A percentile compares a stretch with the other conserved stretches of the same genome.
phyloP scores from a whole-genome alignment of 2,329 filamentous ascomycete genomes.

The Simplicillium aogashimaense region DNA sequence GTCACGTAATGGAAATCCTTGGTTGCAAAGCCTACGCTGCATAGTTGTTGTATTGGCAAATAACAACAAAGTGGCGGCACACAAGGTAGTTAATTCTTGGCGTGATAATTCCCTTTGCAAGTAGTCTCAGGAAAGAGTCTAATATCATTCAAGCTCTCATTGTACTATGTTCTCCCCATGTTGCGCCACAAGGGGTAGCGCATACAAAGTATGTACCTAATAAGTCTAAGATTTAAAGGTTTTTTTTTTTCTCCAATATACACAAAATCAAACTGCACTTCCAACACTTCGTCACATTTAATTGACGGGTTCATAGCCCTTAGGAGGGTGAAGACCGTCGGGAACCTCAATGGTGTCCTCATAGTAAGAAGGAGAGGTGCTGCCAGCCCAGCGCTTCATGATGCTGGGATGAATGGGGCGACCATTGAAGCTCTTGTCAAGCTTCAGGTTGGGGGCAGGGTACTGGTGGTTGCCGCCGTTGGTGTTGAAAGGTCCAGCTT shows the following conservation, averaged over 20 bases:
- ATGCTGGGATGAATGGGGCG: constrained; percentile 27
- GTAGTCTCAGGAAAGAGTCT: too few species aligned
- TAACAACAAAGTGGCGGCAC: too few species aligned
- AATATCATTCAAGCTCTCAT: too few species aligned
- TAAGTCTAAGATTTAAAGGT: too few species aligned
- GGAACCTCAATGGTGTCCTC: constrained; percentile 24
- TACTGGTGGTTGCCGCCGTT: constrained; percentile 22
- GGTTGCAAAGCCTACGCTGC: too few species aligned
- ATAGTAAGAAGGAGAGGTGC: constrained; percentile 30
- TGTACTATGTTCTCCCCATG: too few species aligned
- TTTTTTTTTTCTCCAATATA: background rate
- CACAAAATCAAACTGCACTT: background rate
- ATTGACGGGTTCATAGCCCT: constrained; percentile 20
- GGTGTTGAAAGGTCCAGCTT: constrained; percentile 37
- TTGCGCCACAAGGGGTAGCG: too few species aligned
- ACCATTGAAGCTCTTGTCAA: constrained; percentile 19
- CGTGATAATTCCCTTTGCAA: too few species aligned
- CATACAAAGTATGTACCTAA: too few species aligned
- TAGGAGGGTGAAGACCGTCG: constrained; percentile 32
- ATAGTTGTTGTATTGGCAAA: too few species aligned
- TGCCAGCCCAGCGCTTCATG: constrained; percentile 25
- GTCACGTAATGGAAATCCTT: too few species aligned
- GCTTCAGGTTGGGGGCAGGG: constrained; percentile 28
- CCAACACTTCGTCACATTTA: background rate
- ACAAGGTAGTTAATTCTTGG: too few species aligned